Base-by-base conservation (phyloP, 192 early-diverging fungal genomes). In the Geranomyces michiganensis region DNA sequence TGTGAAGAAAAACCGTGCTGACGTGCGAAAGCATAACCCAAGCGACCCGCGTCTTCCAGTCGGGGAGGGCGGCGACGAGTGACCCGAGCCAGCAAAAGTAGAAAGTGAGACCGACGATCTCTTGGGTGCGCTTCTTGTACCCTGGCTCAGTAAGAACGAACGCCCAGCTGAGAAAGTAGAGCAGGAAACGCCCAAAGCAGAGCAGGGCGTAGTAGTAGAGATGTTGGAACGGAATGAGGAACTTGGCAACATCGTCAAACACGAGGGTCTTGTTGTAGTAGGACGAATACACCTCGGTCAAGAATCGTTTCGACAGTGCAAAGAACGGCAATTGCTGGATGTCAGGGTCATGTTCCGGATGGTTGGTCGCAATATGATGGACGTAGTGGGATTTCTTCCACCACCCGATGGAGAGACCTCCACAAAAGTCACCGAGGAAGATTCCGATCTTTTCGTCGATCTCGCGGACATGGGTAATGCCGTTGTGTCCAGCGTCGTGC, bases 341-440 rank as follows among this genome's bases (percentile, higher is more conserved):
- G 78, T 98, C 95, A 0, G 96, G 96, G 80, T 98, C 96, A 82
- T 98, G 89, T 75, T 92, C 90, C 10, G 91, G 88, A 75, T 95
- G 83, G 84, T 98, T 98, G 66, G 96, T 96, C 53, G 95, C 85
- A 47, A 96, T 93, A 81, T 98, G 96, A 81, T 98, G 96, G 47
- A 96, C 92, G 80, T 98, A 92, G 82, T 98, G 96, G 78, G 86
- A 93, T 65, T 91, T 89, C 76, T 98, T 98, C 96, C 96, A 98
- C 95, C 96, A 98, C n/a, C 93, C 96, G 26, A 96, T 81, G 64
- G 88, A 90, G 30, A 98, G 87, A 26, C 96, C 96, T 65, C 94
- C 94, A 49, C 91, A 72, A 63, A 92, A 87, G 71, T 93, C 82
- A 0, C 87, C 94, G 43, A 96, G 79, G 43, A 89, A 81, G 46